Conservation (phyloP, 345 rosid species). For the Aquilaria malaccensis region DNA sequence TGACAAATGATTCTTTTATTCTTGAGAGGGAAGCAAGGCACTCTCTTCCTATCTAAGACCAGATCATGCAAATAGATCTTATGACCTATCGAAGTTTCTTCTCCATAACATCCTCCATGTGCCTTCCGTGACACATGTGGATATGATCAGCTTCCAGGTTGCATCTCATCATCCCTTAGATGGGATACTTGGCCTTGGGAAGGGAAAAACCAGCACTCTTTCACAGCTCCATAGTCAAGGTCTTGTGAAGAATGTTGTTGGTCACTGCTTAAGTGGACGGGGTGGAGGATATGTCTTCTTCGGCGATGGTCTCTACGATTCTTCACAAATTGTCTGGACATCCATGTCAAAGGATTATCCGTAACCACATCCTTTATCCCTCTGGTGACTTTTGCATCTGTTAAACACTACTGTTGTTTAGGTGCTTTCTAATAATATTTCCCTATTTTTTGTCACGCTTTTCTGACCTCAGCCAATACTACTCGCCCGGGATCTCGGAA, state of each 20-base stretch:
- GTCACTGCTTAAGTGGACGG: slow-evolving; percentile 75
- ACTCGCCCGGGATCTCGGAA: slow-evolving; percentile 77
- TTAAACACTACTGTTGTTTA: background rate
- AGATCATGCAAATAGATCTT: background rate
- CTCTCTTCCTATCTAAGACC: too few species aligned
- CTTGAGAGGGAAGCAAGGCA: too few species aligned
- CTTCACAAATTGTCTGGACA: slow-evolving; percentile 64
- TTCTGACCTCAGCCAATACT: slow-evolving; percentile 44
- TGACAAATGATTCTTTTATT: too few species aligned
- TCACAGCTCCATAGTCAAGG: slow-evolving; percentile 76
- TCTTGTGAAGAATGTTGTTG: slow-evolving; percentile 58
- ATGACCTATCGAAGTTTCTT: slow-evolving; percentile 10
- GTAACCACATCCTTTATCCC: slow-evolving; percentile 19
- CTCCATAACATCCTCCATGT: background rate
- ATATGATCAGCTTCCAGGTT: slow-evolving; percentile 68
- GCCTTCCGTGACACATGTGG: slow-evolving; percentile 56
- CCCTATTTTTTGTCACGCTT: slow-evolving; percentile 6
- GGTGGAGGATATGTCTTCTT: slow-evolving; percentile 93
- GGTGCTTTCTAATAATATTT: slow-evolving; percentile 8
- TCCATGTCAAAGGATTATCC: slow-evolving; percentile 57
- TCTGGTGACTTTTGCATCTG: background rate
- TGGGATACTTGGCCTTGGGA: slow-evolving; percentile 95
- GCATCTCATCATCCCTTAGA: slow-evolving; percentile 69
- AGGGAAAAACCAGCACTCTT: slow-evolving; percentile 66
- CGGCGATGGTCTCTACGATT: slow-evolving; percentile 66